These are phyloP conservation scores for Globomyces sp. DNA, from an alignment of 371 early-diverging fungal species.

Conservation along the genomic window DNA sequence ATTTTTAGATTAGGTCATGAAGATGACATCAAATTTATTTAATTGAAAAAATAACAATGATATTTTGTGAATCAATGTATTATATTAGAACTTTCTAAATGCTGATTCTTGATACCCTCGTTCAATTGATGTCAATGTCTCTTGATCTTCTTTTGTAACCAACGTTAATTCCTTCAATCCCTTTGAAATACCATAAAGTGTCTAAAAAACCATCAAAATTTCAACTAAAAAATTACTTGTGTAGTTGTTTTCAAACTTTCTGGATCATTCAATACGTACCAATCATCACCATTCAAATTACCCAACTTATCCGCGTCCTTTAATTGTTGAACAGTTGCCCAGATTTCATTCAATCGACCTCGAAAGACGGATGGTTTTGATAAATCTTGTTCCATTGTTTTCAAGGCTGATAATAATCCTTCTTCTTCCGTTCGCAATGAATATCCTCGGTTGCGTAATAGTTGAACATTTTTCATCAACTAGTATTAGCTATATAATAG, in stretches of 20 bases:
- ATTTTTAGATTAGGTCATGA: neutral
- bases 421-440: conserved; percentile 84
- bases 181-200: conserved; percentile 31
- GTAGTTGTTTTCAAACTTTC: neutral
- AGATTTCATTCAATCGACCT: conserved; percentile 75
- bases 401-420: conserved; percentile 65
- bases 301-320: conserved; percentile 56
- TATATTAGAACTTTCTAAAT: no score
- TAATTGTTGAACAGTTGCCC: conserved; percentile 73
- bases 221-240: conserved; percentile 28
- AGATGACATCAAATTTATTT: neutral
- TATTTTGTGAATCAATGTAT: no score
- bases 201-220: conserved; percentile 20
- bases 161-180: conserved; percentile 35
- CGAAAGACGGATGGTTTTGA: conserved; percentile 74
- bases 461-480: conserved; percentile 78
- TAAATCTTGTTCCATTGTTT: conserved; percentile 69
- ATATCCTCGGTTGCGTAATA: conserved; percentile 76
- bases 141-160: conserved; percentile 31
- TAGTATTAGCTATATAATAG: conserved; percentile 23
- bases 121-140: conserved; percentile 23
- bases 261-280: conserved; percentile 15
- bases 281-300: conserved; percentile 19
- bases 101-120: conserved; percentile 26
- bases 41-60: neutral